A percentile compares a stretch with the other conserved stretches of the same genome.
These are phyloP conservation scores for Aspergillus awamori DNA, from an alignment of 2,329 filamentous ascomycete species.

Conservation along the genomic window DNA sequence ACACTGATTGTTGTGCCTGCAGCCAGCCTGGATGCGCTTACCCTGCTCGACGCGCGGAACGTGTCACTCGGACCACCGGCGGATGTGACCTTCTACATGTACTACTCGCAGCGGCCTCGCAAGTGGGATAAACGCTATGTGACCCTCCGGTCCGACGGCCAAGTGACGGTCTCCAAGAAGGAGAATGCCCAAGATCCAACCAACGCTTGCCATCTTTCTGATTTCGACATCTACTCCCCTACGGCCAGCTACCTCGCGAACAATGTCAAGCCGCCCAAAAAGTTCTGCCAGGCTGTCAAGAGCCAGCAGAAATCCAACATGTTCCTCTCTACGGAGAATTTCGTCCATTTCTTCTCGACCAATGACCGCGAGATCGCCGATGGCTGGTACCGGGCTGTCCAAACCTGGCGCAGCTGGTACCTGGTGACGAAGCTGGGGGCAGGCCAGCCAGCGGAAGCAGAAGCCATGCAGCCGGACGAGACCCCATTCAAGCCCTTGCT, in stretches of 20 bases:
- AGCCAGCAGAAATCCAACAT: slow-evolving; percentile 86
- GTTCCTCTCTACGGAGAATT: slow-evolving; percentile 81
- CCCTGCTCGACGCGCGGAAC: slow-evolving; percentile 62
- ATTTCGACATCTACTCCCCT: slow-evolving; percentile 88
- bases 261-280: slow-evolving; percentile 80
- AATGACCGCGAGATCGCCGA: slow-evolving; percentile 69
- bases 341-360: slow-evolving; percentile 87
- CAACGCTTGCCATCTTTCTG: slow-evolving; percentile 80
- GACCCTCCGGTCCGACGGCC: slow-evolving; percentile 72
- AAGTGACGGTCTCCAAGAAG: slow-evolving; percentile 72
- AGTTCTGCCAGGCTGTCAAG: slow-evolving; percentile 83
- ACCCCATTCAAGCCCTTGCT: slow-evolving; percentile 61
- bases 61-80: slow-evolving; percentile 66
- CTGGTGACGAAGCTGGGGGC: slow-evolving; percentile 72
- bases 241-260: slow-evolving; percentile 69
- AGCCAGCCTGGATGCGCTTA: slow-evolving; percentile 52
- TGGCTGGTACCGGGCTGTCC: slow-evolving; percentile 71
- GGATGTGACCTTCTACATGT: slow-evolving; percentile 70
- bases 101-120: slow-evolving; percentile 77
- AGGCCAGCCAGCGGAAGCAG: slow-evolving; percentile 39
- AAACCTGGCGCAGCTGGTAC: slow-evolving; percentile 91
- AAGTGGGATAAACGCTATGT: slow-evolving; percentile 89
- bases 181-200: slow-evolving; percentile 67
- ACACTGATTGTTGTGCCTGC: slow-evolving; percentile 68
- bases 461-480: slow-evolving; percentile 23